A percentile compares a stretch with the other conserved stretches of the same genome.
Evolutionary conservation across 164 flowering plant genomes (phyloP).

Genomic region (Buxus sempervirens): DNA sequence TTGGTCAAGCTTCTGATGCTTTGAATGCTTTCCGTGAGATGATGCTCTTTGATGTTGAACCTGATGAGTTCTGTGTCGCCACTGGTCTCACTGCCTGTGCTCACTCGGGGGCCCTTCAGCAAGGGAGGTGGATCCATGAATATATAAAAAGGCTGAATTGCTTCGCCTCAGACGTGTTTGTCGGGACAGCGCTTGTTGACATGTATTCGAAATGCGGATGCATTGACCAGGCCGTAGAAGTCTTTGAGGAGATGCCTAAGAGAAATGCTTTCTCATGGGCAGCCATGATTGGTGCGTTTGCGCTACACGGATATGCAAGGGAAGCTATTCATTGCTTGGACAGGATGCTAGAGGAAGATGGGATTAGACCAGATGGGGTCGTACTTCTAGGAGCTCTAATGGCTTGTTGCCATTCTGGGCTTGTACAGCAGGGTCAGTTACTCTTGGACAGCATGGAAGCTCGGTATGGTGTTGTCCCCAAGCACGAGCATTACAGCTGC

Average conservation of each 20-base stretch:
- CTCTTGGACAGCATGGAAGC: constrained; percentile 36
- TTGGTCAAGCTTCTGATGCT: constrained; percentile 20
- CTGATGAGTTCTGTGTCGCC: constrained; percentile 32
- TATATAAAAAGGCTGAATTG: constrained; percentile 21
- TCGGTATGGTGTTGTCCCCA: constrained; percentile 30
- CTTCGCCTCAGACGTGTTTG: constrained; percentile 21
- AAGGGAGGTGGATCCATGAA: constrained; percentile 44
- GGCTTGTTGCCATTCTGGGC: constrained; percentile 47
- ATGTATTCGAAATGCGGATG: constrained; percentile 57
- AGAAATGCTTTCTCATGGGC: constrained; percentile 42
- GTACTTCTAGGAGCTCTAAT: constrained; percentile 37
- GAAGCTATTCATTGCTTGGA: constrained; percentile 30
- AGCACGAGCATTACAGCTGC: constrained; percentile 46
- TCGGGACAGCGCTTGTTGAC: constrained; percentile 37
- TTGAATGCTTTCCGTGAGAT: constrained; percentile 26
- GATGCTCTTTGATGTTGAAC: constrained; percentile 26
- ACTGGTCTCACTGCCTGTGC: constrained; percentile 39
- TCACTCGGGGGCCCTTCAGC: constrained; percentile 34
- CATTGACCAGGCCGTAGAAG: constrained; percentile 34
- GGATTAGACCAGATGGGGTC: constrained; percentile 40
- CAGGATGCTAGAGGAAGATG: constrained; percentile 29
- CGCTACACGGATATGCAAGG: constrained; percentile 30
- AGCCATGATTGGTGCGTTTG: constrained; percentile 39
- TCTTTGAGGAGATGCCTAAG: constrained; percentile 32
- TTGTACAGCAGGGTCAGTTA: constrained; percentile 27